phyloP scores from a whole-genome alignment of 495 filamentous ascomycete genomes.

The Neurospora sublineolata region DNA sequence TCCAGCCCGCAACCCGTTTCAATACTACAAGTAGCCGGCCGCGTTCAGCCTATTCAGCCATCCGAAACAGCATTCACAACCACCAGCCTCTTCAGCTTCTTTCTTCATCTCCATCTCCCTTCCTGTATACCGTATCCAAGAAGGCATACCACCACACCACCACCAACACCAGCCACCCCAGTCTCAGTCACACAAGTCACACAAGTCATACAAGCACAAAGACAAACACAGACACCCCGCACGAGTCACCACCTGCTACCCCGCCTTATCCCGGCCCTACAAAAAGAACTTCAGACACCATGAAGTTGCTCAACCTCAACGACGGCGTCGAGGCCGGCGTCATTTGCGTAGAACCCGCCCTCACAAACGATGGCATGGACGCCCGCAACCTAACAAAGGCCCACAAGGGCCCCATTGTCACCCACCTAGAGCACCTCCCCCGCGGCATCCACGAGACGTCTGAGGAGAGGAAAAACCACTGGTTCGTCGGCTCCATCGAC shows the following conservation, averaged over 20 bases:
- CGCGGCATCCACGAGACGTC: conserved; percentile 18
- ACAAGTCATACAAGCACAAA: not conserved
- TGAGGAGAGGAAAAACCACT: conserved; percentile 18
- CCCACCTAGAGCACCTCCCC: conserved; percentile 18
- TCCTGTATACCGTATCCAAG: not conserved
- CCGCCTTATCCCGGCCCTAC: not conserved
- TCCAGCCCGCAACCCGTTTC: not conserved
- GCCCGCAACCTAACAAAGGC: not conserved
- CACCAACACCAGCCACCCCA: not conserved
- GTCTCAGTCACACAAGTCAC: not conserved
- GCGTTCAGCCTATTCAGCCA: not conserved
- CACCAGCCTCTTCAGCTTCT: not conserved
- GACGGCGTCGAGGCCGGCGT: not conserved
- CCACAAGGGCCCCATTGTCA: not conserved
- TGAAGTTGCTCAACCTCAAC: not conserved
- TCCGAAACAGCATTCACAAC: not conserved
- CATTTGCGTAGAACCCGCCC: not conserved
- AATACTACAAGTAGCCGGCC: not conserved
- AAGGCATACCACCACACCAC: not conserved
- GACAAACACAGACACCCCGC: not conserved
- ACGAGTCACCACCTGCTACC: not conserved
- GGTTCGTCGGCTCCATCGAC: conserved; percentile 60
- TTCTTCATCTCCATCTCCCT: not conserved
- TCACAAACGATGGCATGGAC: not conserved
- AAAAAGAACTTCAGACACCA: not conserved